A percentile compares a stretch with the other conserved stretches of the same genome.
Evolutionary conservation across 306 rosid genomes (phyloP).

Genomic region (Aeschynomene evenia): DNA sequence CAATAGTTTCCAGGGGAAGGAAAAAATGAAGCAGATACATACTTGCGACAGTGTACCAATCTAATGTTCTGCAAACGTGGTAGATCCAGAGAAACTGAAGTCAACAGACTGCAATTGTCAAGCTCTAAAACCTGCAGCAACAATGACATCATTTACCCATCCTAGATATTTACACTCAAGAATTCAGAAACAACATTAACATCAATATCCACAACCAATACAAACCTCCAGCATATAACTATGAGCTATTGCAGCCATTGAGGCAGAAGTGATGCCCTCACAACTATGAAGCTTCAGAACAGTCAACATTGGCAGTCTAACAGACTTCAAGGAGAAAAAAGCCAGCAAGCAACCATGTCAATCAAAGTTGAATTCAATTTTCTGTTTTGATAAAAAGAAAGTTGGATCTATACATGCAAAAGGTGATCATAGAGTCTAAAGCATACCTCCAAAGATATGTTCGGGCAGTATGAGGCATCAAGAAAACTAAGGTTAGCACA

Average conservation of each 20-base stretch:
- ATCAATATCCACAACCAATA: constrained; percentile 12
- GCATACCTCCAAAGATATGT: constrained; percentile 91
- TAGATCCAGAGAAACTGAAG: constrained; percentile 85
- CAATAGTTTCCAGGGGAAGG: not conserved
- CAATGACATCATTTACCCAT: constrained; percentile 19
- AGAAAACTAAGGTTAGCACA: constrained; percentile 80
- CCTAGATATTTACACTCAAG: constrained; percentile 8
- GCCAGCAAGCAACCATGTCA: constrained; percentile 39
- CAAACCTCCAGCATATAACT: constrained; percentile 82
- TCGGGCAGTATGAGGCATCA: constrained; percentile 94
- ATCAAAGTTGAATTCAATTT: constrained; percentile 29
- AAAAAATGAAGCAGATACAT: constrained; percentile 30
- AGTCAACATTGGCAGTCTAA: constrained; percentile 79
- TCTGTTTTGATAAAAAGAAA: too few species aligned
- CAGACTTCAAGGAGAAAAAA: constrained; percentile 67
- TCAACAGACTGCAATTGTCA: constrained; percentile 85
- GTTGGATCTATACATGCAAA: constrained; percentile 1
- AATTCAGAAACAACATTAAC: constrained; percentile 14
- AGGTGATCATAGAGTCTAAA: not conserved
- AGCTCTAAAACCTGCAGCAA: constrained; percentile 89
- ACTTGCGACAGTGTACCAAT: constrained; percentile 99
- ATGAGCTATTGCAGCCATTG: constrained; percentile 82
- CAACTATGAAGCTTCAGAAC: constrained; percentile 88
- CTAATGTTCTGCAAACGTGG: constrained; percentile 80
- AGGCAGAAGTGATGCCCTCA: constrained; percentile 97